A percentile compares a stretch with the other conserved stretches of the same genome.
phyloP scores from a whole-genome alignment of 2,329 filamentous ascomycete species.

The Fusarium keratoplasticum region DNA sequence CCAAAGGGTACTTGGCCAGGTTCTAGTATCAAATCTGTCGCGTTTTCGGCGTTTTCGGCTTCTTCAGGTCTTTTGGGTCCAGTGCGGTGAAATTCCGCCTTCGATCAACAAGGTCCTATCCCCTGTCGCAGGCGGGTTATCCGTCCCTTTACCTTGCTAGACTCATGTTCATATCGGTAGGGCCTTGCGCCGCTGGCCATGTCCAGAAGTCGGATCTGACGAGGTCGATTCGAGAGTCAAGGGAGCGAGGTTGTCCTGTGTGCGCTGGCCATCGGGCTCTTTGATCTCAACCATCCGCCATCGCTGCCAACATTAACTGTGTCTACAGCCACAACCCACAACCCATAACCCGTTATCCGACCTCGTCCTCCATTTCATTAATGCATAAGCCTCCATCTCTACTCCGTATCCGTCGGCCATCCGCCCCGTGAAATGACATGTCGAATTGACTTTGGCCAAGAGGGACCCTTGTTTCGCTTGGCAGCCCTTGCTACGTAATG shows the following conservation, averaged over 20 bases:
- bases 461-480: not conserved
- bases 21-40: not conserved
- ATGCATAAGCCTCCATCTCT: not conserved
- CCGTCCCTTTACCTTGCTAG: not conserved
- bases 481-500: not conserved
- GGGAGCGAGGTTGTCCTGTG: not conserved
- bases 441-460: not conserved
- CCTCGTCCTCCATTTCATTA: not conserved
- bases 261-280: not conserved
- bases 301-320: not conserved
- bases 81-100: not conserved
- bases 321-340: not conserved
- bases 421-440: not conserved
- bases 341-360: not conserved
- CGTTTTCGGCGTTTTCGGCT: not conserved
- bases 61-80: not conserved
- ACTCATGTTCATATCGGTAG: not conserved
- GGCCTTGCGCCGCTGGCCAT: not conserved
- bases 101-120: not conserved
- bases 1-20: not conserved
- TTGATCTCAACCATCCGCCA: not conserved
- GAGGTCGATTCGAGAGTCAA: not conserved
- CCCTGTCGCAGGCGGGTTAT: not conserved
- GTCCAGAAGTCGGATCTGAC: not conserved
- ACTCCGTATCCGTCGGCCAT: not conserved